Evolutionary conservation across 139 green algal species (phyloP), one percentile per base, ranked within the genome.

Genomic region (Edaphochlamys debaryana): DNA sequence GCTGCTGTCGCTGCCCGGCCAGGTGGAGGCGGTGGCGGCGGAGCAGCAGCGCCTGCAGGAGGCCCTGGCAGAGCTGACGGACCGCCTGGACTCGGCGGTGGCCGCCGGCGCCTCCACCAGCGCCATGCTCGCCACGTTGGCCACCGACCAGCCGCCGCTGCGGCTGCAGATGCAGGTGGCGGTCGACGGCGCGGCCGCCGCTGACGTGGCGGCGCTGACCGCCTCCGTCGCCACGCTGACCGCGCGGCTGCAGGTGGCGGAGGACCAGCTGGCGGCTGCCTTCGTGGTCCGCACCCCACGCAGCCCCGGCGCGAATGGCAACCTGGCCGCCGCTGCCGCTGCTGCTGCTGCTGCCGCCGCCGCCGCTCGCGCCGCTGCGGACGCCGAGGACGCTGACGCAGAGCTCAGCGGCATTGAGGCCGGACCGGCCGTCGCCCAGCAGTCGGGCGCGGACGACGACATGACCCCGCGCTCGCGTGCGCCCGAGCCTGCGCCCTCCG

Each of bases 81-180:
- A 81, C 30, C 75, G 60, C 30, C 60, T 81, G 30, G 75, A 71
- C 60, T 36, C 67, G n/a, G 13, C 69, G 73, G 73, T 80, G 29
- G 52, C 52, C 22, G 54, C 73, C 56, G 45, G 11, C 45, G 52
- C 71, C 37, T 80, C 73, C 9, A 69, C 56, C 4, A 37, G 29
- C 20, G 73, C 72, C 23, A 40, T 80, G 37, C 22, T 80, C 11
- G 73, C 73, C 38, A 69, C 56, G 15, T 41, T 80, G 56, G 73
- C 37, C n/a, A 80, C 73, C 17, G 73, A 80, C 56, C 56, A 58
- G 56, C 56, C 45, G 45, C 45, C 45, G 45, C 45, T 79, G 50
- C 36, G 32, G 3, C 58, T 79, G 52, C 71, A 79, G 54, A 22
- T 79, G 34, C 71, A 36, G 15, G 71, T 69, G 56, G 73, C 23